phyloP scores from a whole-genome alignment of 2,329 filamentous ascomycete genomes.

The Diplocarpon rosae region DNA sequence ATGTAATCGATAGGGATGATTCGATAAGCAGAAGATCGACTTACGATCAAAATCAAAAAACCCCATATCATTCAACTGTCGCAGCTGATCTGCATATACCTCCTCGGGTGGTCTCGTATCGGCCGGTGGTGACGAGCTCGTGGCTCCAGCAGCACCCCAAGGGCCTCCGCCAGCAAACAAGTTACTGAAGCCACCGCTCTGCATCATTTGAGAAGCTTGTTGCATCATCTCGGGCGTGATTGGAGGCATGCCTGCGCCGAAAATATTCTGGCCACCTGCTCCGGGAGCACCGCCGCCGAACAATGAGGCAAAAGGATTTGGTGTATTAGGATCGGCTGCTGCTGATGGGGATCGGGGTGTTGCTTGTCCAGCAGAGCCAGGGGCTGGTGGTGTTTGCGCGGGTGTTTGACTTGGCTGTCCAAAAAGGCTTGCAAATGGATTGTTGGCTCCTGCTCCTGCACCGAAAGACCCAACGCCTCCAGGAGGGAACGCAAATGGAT shows the following conservation, averaged over 20 bases:
- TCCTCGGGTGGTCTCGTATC: constrained; percentile 92
- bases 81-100: constrained; percentile 77
- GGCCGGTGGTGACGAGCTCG: constrained; percentile 42
- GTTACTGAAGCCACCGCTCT: constrained; percentile 18
- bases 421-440: constrained; percentile 53
- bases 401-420: constrained; percentile 27
- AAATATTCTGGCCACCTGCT: constrained; percentile 25
- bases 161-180: constrained; percentile 26
- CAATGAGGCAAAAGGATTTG: constrained; percentile 59
- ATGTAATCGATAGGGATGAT: too few species aligned
- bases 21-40: background rate
- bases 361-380: constrained; percentile 25
- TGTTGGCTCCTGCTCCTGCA: constrained; percentile 28
- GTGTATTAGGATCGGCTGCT: constrained; percentile 25
- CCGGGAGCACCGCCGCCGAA: constrained; percentile 35
- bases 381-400: constrained; percentile 23
- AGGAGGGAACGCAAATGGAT: constrained; percentile 27
- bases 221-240: constrained; percentile 45
- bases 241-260: constrained; percentile 34
- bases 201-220: constrained; percentile 37
- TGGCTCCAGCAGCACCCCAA: constrained; percentile 24
- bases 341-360: constrained; percentile 25
- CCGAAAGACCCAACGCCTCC: constrained; percentile 23
- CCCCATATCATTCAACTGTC: constrained; percentile 96
- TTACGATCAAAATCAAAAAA: constrained; percentile 97